Conservation (phyloP, 1,284 basidiomycete genomes). For the Phylloboletellus chloephorus region DNA sequence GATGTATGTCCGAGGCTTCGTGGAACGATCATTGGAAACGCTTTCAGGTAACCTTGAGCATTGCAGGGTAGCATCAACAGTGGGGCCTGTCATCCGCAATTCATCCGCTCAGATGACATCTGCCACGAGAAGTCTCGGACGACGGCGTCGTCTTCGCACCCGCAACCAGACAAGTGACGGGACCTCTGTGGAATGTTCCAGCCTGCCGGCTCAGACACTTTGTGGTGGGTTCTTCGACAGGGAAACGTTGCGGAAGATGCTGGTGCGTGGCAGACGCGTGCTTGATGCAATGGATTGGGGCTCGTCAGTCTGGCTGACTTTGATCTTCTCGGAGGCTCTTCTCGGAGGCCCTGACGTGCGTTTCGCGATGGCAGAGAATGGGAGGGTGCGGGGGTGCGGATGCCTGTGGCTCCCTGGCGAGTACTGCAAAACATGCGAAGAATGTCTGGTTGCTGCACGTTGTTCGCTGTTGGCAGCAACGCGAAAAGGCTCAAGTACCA, state of each 20-base stretch:
- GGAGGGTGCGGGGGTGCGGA: constrained; percentile 19
- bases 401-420: constrained; percentile 7
- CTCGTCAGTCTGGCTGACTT: constrained; percentile 3
- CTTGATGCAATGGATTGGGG: constrained; percentile 22
- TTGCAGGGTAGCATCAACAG: not conserved
- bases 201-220: constrained; percentile 7
- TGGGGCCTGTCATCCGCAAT: not conserved
- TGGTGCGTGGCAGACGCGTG: constrained; percentile 26
- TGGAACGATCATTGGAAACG: constrained; percentile 1
- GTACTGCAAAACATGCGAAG: constrained; percentile 16
- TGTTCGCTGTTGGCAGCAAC: too few relatives aligned
- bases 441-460: not conserved
- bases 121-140: not conserved
- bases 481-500: too few relatives aligned
- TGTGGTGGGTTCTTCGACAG: constrained; percentile 1
- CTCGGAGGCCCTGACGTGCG: constrained; percentile 15
- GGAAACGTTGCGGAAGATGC: constrained; percentile 9
- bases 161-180: not conserved
- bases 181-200: constrained; percentile 5
- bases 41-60: constrained; percentile 3
- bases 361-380: constrained; percentile 12
- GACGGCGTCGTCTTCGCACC: constrained; percentile 5
- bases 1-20: constrained; percentile 15
- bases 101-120: constrained; percentile 5
- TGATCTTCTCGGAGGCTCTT: too few relatives aligned